phyloP scores from a whole-genome alignment of 495 filamentous ascomycete genomes.

The Xanthoparmelia taractica region DNA sequence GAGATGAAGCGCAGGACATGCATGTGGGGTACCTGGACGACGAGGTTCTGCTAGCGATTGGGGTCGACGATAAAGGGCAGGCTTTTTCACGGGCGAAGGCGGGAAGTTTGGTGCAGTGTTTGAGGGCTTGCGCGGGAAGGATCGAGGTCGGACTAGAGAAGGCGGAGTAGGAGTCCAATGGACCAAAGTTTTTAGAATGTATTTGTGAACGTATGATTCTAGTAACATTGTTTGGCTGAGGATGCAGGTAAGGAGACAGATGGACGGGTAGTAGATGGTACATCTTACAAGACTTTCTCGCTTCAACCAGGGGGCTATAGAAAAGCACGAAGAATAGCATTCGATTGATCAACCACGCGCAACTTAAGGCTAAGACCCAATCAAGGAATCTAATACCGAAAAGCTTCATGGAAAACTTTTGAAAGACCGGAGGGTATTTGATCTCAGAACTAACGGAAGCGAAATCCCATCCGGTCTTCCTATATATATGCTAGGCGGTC shows the following conservation, averaged over 20 bases:
- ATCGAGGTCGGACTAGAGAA: not conserved
- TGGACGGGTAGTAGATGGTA: no score
- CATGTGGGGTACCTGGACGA: conserved; percentile 35
- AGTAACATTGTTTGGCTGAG: not conserved
- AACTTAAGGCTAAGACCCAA: no score
- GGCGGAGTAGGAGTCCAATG: not conserved
- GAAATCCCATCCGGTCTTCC: not conserved
- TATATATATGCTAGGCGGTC: not conserved
- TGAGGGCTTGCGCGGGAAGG: conserved; percentile 32
- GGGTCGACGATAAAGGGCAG: conserved; percentile 32
- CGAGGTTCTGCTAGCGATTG: conserved; percentile 34
- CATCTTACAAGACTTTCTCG: no score
- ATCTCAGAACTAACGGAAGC: not conserved
- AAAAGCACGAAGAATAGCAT: no score
- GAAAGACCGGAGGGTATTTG: no score
- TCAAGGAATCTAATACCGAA: no score
- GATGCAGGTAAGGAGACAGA: no score
- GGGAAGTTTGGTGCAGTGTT: conserved; percentile 31
- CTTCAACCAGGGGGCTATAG: no score
- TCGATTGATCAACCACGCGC: no score
- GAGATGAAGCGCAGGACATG: conserved; percentile 30
- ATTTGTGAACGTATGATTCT: no score
- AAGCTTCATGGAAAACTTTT: not conserved
- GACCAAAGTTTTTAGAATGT: no score
- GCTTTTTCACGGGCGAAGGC: conserved; percentile 31